Evolutionary conservation across 768 basidiomycete species (phyloP), one percentile per base, ranked within the genome.

Genomic region (Lactarius indigo): DNA sequence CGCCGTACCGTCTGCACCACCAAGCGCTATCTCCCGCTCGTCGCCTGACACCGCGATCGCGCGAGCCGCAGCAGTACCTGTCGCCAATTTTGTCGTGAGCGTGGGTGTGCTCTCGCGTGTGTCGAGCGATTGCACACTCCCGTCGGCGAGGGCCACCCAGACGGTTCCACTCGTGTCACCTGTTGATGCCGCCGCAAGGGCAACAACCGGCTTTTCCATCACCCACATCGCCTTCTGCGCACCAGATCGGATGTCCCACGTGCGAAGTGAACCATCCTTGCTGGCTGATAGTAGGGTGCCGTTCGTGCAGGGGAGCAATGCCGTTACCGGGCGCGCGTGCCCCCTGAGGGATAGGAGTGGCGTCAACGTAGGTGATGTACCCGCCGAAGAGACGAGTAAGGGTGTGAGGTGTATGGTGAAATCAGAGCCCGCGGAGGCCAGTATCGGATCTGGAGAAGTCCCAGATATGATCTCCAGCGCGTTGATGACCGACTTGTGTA

Each of bases 391-490:
- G 13, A n/a, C 39, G 18, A 63, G 44, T 31, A 71, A n/a, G 26
- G 64, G 63, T 2, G 70, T 66, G 44, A 70, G 58, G 17, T 66
- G 37, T 42, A 70, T 57, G 61, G 55, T 39, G 15, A 70, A 70
- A 58, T 71, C 70, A 10, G 64, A 44, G 63, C 70, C 68, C 12
- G 70, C 64, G 18, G 70, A 69, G 39, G 68, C 68, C 1, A 70
- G 64, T 52, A 69, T 31, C 15, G 57, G 56, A 41, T 26, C 44
- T 20, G 58, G 42, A 2, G 41, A 54, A 18, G 44, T 30, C 47
- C 57, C 54, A 9, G 65, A 23, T 20, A 70, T 55, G 62, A 70
- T 26, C 60, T 70, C 69, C 35, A 70, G 33, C 31, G 65, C 69
- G 41, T 64, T 70, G 47, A 69, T 61, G 50, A 63, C 64, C 15